phyloP scores from a whole-genome alignment of 768 basidiomycete genomes.

The Clitopilus passeckerianus region DNA sequence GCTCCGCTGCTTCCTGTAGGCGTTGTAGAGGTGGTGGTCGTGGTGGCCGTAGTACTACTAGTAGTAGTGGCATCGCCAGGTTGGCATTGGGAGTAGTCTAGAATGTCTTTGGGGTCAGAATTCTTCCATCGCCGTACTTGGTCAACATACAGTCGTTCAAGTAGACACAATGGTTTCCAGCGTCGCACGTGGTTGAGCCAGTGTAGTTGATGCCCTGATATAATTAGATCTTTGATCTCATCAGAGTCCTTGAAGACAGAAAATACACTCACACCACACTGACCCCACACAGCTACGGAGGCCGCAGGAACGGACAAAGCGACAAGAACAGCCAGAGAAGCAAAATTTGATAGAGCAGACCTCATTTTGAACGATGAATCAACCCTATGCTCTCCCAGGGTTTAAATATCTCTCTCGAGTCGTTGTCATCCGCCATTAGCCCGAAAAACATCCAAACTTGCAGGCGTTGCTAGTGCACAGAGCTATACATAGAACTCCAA shows the following conservation, averaged over 20 bases:
- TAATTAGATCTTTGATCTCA: background rate
- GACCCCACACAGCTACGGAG: slow-evolving; percentile 40
- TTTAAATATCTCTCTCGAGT: no score
- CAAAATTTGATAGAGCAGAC: slow-evolving; percentile 21
- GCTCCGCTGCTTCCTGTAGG: slow-evolving; percentile 21
- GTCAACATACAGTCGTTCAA: slow-evolving; percentile 34
- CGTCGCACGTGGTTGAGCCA: slow-evolving; percentile 39
- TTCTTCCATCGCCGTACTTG: background rate
- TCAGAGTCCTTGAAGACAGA: background rate
- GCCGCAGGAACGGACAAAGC: slow-evolving; percentile 20
- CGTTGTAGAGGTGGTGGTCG: slow-evolving; percentile 22
- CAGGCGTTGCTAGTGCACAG: no score
- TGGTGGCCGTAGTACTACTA: background rate
- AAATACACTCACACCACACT: slow-evolving; percentile 38
- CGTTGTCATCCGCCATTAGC: no score
- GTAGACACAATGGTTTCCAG: slow-evolving; percentile 35
- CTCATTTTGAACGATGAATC: slow-evolving; percentile 17
- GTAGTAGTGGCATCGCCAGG: slow-evolving; percentile 24
- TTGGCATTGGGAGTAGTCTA: slow-evolving; percentile 47
- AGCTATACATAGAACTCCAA: no score
- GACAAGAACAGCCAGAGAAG: slow-evolving; percentile 26
- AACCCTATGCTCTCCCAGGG: no score
- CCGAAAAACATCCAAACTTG: no score
- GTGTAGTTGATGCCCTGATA: slow-evolving; percentile 31
- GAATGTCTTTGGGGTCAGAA: background rate